Evolutionary conservation across 352 stramenopile species (phyloP), one percentile per base, ranked within the genome.

Genomic region (Pythium folliculosum): DNA sequence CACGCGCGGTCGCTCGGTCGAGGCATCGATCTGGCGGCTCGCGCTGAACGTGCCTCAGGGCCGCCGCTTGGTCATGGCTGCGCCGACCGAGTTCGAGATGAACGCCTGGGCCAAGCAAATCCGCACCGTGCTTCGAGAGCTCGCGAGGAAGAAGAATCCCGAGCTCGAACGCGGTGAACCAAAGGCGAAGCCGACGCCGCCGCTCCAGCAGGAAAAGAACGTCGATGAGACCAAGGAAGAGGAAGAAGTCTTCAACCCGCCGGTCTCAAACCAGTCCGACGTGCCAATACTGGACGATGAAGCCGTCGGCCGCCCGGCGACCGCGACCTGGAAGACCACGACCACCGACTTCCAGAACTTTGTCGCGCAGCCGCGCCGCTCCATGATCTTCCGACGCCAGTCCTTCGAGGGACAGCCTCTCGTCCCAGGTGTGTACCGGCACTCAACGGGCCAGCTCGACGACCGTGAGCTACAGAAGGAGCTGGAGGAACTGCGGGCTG

Each of bases 91-190:
- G 60, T 89, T 89, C 65, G 86, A 94, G 63, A 94, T 94, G 86
- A 94, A 94, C 63, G 72, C 89, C 58, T 94, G 86, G 86, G 83
- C 90, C 48, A 77, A 90, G 67, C 88, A 92, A 60, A 72, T 94
- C 32, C 30, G 37, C 19, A 12, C 23, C 1, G 53, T 64, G 17
- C 47, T 72, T 22, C 50, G 55, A 16, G 25, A 25, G 2, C 60
- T 60, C 14, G 48, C 32, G 2, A 3, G 12, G n/a, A 8, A 30
- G 13, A 40, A 32, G 12, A 17, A n/a, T 1, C 10, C 22, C 3
- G 5, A 21, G 19, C 4, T 17, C 27, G 22, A 35, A 14, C 16
- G 21, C 9, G 22, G 10, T 21, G 48, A 54, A 16, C n/a, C 37
- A 17, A 12, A 17, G 37, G 3, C 37, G 3, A 43, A 43, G 14